Percentiles rank a stretch among this genome's conserved stretches.
phyloP scores from a whole-genome alignment of 2,329 filamentous ascomycete species.

The Verticillium zaregamsianum region DNA sequence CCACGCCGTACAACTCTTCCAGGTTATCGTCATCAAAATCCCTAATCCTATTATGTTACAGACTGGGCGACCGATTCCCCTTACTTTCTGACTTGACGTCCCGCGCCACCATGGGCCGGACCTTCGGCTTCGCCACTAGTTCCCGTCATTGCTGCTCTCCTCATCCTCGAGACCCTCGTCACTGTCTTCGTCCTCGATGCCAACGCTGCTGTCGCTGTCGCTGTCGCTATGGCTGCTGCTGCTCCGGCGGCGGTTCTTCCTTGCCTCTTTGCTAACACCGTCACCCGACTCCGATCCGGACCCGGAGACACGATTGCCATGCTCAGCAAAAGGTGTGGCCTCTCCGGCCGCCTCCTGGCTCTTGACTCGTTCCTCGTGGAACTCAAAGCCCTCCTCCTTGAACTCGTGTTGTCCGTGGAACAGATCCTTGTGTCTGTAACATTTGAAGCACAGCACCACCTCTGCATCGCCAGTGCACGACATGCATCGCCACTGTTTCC shows the following conservation, averaged over 20 bases:
- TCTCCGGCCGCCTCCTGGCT: background rate
- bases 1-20: no score
- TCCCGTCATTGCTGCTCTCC: background rate
- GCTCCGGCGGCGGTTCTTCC: background rate
- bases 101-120: no score
- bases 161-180: background rate
- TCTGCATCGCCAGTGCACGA: background rate
- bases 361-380: background rate
- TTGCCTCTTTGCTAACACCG: background rate
- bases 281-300: background rate
- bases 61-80: no score
- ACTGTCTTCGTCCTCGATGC: background rate
- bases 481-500: background rate
- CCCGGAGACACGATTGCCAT: background rate
- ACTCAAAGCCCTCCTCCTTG: background rate
- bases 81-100: no score
- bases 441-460: slow-evolving; percentile 4
- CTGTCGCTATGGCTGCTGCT: background rate
- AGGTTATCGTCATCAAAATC: no score
- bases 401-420: slow-evolving; percentile 1
- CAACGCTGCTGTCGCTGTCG: background rate
- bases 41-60: no score
- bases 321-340: background rate
- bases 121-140: background rate
- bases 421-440: background rate